Base-by-base conservation (phyloP, 805 yeast genomes). In the Danielia reshetovae region DNA sequence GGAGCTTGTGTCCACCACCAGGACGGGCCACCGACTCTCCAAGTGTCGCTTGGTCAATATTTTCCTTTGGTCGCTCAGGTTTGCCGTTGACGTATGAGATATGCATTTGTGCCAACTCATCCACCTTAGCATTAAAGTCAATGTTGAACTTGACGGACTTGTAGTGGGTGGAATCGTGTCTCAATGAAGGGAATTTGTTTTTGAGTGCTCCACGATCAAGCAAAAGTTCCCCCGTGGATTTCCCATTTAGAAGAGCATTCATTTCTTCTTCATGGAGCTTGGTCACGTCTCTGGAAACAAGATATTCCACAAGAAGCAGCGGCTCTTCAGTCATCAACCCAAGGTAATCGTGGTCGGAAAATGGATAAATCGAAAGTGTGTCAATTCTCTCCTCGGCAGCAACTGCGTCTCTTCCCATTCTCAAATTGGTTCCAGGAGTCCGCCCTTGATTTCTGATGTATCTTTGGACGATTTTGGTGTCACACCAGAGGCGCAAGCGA, bases 301-400 rank as follows among this genome's bases (percentile, higher is more conserved):
- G 50, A 35, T 54, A 59, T 33, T 56, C 61, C 18, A 52, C 32
- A 15, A 59, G 42, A 7, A 56, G 38, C 12, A 51, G 57, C 31
- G 52, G 48, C 28, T 51, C 46, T 8, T 38, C 37, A 12, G 47
- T 49, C 12, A 57, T 30, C 21, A 55, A 33, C 24, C 36, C 29
- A n/a, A 54, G 31, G 8, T 53, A 43, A 21, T 55, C 42, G 10
- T 39, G 34, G 18, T 51, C 51, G 22, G 33, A 39, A 25, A 54
- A 35, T 48, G 49, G 3, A 55, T 58, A 35, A 46, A 57, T 3
- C 47, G 6, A 46, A 3, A 18, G 26, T 11, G 19, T 13, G 12
- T 27, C 25, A 5, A 46, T 17, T 18, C 34, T 39, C 12, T 42
- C 39, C 23, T 38, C 27, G 27, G 42, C 18, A 54, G 12, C 57